Percentiles rank a stretch among this genome's conserved stretches.
These are phyloP conservation scores for Alternaria hordeiaustralica DNA, from an alignment of 2,329 filamentous ascomycete genomes.

Conservation along the genomic window DNA sequence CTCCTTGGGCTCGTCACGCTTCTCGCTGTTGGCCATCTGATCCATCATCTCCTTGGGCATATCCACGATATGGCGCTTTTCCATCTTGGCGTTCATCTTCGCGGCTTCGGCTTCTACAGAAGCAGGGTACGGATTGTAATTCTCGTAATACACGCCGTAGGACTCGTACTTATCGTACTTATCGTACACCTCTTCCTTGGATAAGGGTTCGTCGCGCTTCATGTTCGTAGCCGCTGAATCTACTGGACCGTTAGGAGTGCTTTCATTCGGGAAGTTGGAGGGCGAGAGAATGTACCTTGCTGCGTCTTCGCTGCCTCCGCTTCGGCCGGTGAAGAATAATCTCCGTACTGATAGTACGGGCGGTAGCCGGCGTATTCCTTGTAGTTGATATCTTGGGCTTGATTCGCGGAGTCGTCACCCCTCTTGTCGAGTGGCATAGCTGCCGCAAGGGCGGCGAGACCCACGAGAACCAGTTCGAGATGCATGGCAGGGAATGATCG, in stretches of 20 bases:
- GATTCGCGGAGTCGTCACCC: neutral
- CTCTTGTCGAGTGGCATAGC: conserved; percentile 20
- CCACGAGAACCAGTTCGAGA: conserved; percentile 15
- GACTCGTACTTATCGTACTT: neutral
- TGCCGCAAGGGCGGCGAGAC: conserved; percentile 11
- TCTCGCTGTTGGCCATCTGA: neutral
- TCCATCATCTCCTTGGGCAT: conserved; percentile 2
- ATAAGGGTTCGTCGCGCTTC: neutral
- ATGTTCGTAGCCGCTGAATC: neutral
- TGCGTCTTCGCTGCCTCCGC: neutral
- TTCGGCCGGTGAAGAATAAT: neutral
- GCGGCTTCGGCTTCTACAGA: neutral
- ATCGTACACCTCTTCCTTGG: neutral
- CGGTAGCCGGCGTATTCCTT: conserved; percentile 8
- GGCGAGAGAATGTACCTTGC: neutral
- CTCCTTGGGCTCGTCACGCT: neutral
- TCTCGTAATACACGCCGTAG: neutral
- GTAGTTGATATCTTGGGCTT: conserved; percentile 7
- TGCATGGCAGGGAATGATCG: conserved; percentile 17
- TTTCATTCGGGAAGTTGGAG: fast-evolving
- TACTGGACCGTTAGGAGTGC: neutral
- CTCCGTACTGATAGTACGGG: conserved; percentile 6
- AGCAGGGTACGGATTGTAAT: neutral
- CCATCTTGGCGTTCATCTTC: neutral
- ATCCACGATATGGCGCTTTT: neutral